Conservation (phyloP, 768 basidiomycete species). For the Collybia sp. region DNA sequence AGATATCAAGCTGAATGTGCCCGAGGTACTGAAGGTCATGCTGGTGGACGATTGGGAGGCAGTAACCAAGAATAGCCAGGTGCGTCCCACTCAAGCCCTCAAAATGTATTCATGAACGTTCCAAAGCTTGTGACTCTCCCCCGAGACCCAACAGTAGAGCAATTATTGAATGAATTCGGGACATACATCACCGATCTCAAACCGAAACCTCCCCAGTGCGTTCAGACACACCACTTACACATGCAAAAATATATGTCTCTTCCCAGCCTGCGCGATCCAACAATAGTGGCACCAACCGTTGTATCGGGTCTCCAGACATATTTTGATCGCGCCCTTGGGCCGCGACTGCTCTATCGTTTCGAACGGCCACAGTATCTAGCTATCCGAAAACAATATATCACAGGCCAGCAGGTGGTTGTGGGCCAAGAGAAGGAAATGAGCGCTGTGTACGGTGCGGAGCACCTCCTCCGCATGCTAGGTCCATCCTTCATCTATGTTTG, state of each 20-base stretch:
- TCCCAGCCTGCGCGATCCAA: slow-evolving; percentile 62
- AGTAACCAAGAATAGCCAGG: slow-evolving; percentile 93
- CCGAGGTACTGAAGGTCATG: slow-evolving; percentile 83
- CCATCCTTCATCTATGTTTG: slow-evolving; percentile 16
- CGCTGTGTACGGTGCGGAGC: slow-evolving; percentile 90
- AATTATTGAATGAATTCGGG: slow-evolving; percentile 76
- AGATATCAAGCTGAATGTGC: slow-evolving; percentile 87
- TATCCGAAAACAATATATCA: slow-evolving; percentile 66
- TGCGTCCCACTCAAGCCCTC: slow-evolving; percentile 16
- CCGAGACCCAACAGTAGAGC: slow-evolving; percentile 70
- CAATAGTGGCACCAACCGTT: slow-evolving; percentile 71
- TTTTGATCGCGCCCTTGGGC: slow-evolving; percentile 88
- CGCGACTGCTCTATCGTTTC: slow-evolving; percentile 90
- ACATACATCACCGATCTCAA: slow-evolving; percentile 49
- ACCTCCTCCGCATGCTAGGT: slow-evolving; percentile 91
- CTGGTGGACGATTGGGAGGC: slow-evolving; percentile 98
- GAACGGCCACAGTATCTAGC: slow-evolving; percentile 92
- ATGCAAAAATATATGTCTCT: not conserved
- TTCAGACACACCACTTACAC: not conserved
- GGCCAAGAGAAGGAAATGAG: slow-evolving; percentile 84
- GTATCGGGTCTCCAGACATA: slow-evolving; percentile 83
- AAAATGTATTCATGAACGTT: not conserved
- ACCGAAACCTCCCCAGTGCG: slow-evolving; percentile 45
- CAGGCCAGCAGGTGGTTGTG: slow-evolving; percentile 64
- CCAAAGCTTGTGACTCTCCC: slow-evolving; percentile 80